Evolutionary conservation across 768 basidiomycete genomes (phyloP).

Genomic region (Pulveroboletus sp.): DNA sequence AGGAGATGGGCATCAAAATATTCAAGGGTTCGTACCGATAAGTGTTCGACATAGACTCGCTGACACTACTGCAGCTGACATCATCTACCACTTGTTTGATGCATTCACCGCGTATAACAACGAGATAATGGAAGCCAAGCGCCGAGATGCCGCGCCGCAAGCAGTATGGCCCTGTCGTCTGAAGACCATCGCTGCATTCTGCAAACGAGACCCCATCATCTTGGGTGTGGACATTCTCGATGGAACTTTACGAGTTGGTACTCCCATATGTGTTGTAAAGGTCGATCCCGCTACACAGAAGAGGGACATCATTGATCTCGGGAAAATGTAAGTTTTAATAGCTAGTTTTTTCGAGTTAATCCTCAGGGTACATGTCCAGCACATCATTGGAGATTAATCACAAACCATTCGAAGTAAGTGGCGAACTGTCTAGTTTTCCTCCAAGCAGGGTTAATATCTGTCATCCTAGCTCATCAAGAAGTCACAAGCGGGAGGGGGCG

Average conservation of each 20-base stretch:
- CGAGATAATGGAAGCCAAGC: conserved; percentile 90
- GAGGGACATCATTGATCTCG: conserved; percentile 88
- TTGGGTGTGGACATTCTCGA: conserved; percentile 96
- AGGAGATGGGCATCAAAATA: conserved; percentile 90
- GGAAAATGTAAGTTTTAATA: conserved; percentile 74
- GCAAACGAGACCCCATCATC: conserved; percentile 96
- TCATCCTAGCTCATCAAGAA: conserved; percentile 78
- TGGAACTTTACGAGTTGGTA: conserved; percentile 86
- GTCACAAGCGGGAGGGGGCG: conserved; percentile 91
- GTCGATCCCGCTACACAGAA: conserved; percentile 84
- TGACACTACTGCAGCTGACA: conserved; percentile 65
- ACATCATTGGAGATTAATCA: conserved; percentile 98
- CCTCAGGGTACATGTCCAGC: conserved; percentile 37
- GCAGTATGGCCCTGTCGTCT: conserved; percentile 97
- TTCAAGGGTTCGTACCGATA: conserved; percentile 76
- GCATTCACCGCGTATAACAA: conserved; percentile 93
- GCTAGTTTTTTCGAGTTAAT: background rate
- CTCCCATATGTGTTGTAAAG: conserved; percentile 93
- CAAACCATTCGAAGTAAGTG: conserved; percentile 73
- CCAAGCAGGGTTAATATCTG: background rate
- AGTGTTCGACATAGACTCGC: background rate
- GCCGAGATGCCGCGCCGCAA: conserved; percentile 86
- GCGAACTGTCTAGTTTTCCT: background rate
- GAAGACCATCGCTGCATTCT: conserved; percentile 90
- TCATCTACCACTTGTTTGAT: conserved; percentile 98